Percentiles rank a stretch among this genome's conserved stretches.
These are phyloP conservation scores for Cryphonectria naterciae DNA, from an alignment of 2,329 filamentous ascomycete genomes.

Conservation along the genomic window DNA sequence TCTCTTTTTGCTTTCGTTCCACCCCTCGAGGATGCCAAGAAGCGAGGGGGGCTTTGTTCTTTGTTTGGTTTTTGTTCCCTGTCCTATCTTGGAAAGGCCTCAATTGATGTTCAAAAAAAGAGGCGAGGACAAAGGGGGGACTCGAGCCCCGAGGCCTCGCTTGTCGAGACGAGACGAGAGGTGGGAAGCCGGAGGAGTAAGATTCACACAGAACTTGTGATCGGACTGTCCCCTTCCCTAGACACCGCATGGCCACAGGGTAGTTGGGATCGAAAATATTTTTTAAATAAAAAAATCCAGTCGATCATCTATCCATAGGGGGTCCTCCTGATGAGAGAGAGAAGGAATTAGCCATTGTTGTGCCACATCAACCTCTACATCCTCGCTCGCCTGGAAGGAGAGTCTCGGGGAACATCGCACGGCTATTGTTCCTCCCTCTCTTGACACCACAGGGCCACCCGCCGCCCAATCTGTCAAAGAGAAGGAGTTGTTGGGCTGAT, in stretches of 20 bases:
- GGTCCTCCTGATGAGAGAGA: not conserved
- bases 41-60: not conserved
- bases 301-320: not conserved
- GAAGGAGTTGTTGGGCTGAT: not conserved
- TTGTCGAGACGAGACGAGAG: slow-evolving; percentile 18
- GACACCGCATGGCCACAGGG: slow-evolving; percentile 8
- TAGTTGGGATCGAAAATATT: not conserved
- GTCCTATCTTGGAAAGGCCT: not conserved
- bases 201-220: not conserved
- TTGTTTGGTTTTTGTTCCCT: no score
- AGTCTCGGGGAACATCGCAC: not conserved
- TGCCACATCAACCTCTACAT: not conserved
- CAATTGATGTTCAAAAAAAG: not conserved
- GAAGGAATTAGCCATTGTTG: not conserved
- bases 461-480: not conserved
- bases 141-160: slow-evolving; percentile 1
- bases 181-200: not conserved
- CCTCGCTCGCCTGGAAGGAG: not conserved
- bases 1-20: no score
- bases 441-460: not conserved
- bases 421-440: not conserved
- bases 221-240: not conserved
- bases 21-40: not conserved
- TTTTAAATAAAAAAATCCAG: not conserved
- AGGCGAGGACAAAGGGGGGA: not conserved